These are phyloP conservation scores for Plasmodium vinckei DNA, from an alignment of 169 alveolate species.

Conservation along the genomic window DNA sequence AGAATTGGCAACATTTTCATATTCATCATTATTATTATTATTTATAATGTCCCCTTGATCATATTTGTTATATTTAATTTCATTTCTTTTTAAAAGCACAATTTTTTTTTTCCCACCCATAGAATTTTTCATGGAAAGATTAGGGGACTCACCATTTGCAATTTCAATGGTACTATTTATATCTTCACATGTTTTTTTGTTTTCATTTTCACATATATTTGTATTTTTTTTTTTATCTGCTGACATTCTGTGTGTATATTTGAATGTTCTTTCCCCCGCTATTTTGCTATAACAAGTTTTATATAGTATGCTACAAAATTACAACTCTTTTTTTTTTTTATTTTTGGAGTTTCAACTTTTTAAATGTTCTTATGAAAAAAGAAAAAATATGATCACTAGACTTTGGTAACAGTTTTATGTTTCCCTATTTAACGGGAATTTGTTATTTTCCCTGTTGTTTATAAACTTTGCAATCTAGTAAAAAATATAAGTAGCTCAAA, in stretches of 20 bases:
- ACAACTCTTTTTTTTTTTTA: too few species aligned
- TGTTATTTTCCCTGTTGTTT: too few species aligned
- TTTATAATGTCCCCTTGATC: neutral
- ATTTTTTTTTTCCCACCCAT: slow-evolving; percentile 20
- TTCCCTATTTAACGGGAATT: too few species aligned
- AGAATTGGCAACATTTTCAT: neutral
- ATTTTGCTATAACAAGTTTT: neutral
- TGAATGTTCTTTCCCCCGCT: neutral
- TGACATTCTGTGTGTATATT: neutral
- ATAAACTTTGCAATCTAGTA: too few species aligned
- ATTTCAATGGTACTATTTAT: neutral
- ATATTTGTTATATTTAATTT: slow-evolving; percentile 18
- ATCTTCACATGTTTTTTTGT: neutral
- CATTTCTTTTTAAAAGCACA: slow-evolving; percentile 33
- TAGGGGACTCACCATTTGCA: neutral
- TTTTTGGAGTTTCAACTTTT: too few species aligned
- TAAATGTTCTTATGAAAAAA: too few species aligned
- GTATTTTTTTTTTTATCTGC: neutral
- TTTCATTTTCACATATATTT: neutral
- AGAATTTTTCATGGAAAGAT: neutral
- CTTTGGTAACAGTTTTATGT: too few species aligned
- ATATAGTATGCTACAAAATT: neutral
- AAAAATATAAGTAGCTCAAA: too few species aligned
- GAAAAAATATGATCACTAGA: too few species aligned
- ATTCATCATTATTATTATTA: neutral